Evolutionary conservation across 768 basidiomycete genomes (phyloP).

Genomic region (Candolleomyces eurysporus): DNA sequence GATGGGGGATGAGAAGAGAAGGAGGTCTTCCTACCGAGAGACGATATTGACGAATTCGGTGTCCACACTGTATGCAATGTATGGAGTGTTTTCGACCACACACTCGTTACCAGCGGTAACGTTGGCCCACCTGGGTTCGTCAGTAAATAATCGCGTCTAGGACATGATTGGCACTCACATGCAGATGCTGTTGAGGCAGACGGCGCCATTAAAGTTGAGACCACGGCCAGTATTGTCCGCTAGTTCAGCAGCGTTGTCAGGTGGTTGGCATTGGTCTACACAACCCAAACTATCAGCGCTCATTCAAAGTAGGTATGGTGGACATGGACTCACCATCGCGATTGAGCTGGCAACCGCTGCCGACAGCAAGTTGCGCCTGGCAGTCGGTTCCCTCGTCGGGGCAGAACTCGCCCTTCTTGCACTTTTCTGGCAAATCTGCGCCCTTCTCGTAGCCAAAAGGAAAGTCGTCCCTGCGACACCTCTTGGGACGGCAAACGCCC

Average conservation of each 20-base stretch:
- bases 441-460: slow-evolving; percentile 63
- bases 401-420: slow-evolving; percentile 66
- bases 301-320: not conserved
- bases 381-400: slow-evolving; percentile 81
- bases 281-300: not conserved
- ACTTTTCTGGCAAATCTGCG: slow-evolving; percentile 55
- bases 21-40: slow-evolving; percentile 55
- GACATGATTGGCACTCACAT: slow-evolving; percentile 48
- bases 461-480: slow-evolving; percentile 75
- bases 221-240: slow-evolving; percentile 64
- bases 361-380: slow-evolving; percentile 38
- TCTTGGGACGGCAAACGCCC: slow-evolving; percentile 57
- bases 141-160: not conserved
- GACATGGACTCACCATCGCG: slow-evolving; percentile 64
- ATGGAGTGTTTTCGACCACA: slow-evolving; percentile 75
- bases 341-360: slow-evolving; percentile 77
- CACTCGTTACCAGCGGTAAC: slow-evolving; percentile 63
- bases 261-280: slow-evolving; percentile 74
- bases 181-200: slow-evolving; percentile 83
- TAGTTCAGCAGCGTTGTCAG: slow-evolving; percentile 62
- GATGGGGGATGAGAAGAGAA: not conserved
- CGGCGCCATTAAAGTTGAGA: slow-evolving; percentile 75
- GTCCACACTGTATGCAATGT: slow-evolving; percentile 62
- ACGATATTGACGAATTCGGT: slow-evolving; percentile 75
- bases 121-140: slow-evolving; percentile 67